Percentiles rank a stretch among this genome's conserved stretches.
phyloP scores from a whole-genome alignment of 176 grass and related monocot species.

The Microstegium vimineum region DNA sequence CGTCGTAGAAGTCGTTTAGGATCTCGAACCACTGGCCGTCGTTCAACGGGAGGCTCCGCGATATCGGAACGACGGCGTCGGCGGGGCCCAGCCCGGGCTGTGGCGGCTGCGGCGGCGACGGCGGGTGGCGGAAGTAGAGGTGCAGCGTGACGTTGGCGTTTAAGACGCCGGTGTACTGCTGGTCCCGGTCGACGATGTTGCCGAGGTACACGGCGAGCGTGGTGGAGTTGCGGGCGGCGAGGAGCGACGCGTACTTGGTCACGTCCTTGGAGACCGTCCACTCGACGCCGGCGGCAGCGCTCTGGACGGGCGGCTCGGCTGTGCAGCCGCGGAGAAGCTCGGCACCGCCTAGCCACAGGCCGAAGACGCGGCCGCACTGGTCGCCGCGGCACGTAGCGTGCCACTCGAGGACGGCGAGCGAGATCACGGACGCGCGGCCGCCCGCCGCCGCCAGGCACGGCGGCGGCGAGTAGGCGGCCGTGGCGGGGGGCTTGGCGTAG shows the following conservation, averaged over 20 bases:
- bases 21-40: slow-evolving; percentile 72
- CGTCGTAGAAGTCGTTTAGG: slow-evolving; percentile 31
- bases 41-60: slow-evolving; percentile 47
- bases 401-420: slow-evolving; percentile 47
- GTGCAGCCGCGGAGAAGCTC: slow-evolving; percentile 73
- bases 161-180: slow-evolving; percentile 63
- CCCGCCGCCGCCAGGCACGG: slow-evolving; percentile 17
- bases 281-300: slow-evolving; percentile 22
- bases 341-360: slow-evolving; percentile 63
- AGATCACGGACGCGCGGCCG: slow-evolving; percentile 3
- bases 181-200: slow-evolving; percentile 62
- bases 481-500: slow-evolving; percentile 49
- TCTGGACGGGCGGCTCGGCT: slow-evolving; percentile 28
- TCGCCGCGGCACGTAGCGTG: slow-evolving; percentile 24
- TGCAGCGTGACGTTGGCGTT: slow-evolving; percentile 66
- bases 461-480: slow-evolving; percentile 43
- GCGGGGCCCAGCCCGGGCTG: slow-evolving; percentile 43
- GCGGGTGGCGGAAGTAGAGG: slow-evolving; percentile 55
- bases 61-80: slow-evolving; percentile 61
- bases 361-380: slow-evolving; percentile 61
- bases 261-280: slow-evolving; percentile 70
- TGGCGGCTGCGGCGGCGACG: not conserved
- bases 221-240: slow-evolving; percentile 41
- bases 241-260: slow-evolving; percentile 67
- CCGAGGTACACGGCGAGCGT: slow-evolving; percentile 69